Conservation (phyloP, 257 asterid species). For the Gynochthodes officinalis region DNA sequence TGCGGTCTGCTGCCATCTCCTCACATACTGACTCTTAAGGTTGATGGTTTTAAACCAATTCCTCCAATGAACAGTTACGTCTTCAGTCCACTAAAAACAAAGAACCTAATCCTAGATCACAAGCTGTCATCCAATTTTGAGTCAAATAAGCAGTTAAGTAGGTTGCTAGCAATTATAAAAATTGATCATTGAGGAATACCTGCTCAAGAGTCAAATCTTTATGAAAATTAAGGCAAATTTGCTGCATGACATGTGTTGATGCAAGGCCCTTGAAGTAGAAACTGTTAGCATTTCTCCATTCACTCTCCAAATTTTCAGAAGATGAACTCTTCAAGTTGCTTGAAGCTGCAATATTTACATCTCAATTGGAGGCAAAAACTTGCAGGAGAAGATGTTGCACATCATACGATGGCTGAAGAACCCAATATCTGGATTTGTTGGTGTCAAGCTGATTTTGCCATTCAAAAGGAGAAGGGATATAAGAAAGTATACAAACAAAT, state of each 20-base stretch:
- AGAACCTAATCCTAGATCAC: not conserved
- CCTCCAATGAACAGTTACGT: too few relatives aligned
- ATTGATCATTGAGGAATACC: constrained; percentile 37
- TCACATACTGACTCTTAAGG: too few relatives aligned
- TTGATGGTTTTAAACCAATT: not conserved
- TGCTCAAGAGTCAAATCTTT: constrained; percentile 74
- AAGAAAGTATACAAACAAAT: not conserved
- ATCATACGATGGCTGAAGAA: constrained; percentile 81
- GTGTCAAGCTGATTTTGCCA: constrained; percentile 34
- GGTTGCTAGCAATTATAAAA: not conserved
- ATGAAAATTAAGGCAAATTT: constrained; percentile 59
- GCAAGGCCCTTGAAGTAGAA: constrained; percentile 86
- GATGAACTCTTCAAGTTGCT: constrained; percentile 32
- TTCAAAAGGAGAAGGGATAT: constrained; percentile 9
- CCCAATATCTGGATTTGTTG: constrained; percentile 49
- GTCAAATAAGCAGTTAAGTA: not conserved
- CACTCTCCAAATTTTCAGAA: constrained; percentile 26
- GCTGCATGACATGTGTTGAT: constrained; percentile 55
- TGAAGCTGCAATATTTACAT: constrained; percentile 19
- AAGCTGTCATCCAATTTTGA: not conserved
- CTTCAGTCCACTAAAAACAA: not conserved
- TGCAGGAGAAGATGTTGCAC: constrained; percentile 61
- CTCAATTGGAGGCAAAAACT: constrained; percentile 29
- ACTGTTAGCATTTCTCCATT: constrained; percentile 64
- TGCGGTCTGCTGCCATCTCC: not conserved